Evolutionary conservation across 768 basidiomycete genomes (phyloP), one percentile per base, ranked within the genome.

Genomic region (Ramaria sp.): DNA sequence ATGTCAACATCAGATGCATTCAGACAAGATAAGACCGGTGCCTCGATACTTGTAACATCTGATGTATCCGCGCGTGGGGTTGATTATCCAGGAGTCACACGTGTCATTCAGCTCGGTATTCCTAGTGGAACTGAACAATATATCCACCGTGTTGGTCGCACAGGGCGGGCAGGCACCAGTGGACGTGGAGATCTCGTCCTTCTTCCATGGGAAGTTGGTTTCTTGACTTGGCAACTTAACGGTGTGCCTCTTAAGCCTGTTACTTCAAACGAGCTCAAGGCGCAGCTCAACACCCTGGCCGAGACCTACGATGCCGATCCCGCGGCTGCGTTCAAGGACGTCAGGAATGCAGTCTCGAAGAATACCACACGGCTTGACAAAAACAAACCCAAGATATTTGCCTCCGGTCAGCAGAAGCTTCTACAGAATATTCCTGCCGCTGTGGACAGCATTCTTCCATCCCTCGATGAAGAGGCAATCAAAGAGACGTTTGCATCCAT

Each of bases 41-140:
- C 82, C 0, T 71, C 78, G 2, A 71, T 96, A 28, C 77, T 95
- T 50, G 73, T 96, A 60, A 86, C 83, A 3, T 92, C 90, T 1
- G 92, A 95, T 60, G 82, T 95, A 5, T 92, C 88, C 27, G 89
- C 90, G 20, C 79, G 90, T 55, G 89, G 89, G 15, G 78, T 94
- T 43, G 89, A 95, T 66, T 95, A 94, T 65, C 90, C 90, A 7
- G 81, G 78, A 18, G 87, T 93, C 20, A 89, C 88, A 0, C 82
- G 92, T 37, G 86, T 94, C 57, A 85, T 98, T 59, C 96, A 97
- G 66, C 73, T 99, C 49, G 93, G 95, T 49, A 72, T 87, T 6
- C 93, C 95, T 1, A 65, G 69, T 5, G 72, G 69, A 0, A 67
- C 77, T 9, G 85, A 90, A 20, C 78, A 83, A 59, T 95, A 96